These are phyloP conservation scores for Chlorella sorokiniana DNA, from an alignment of 139 green algal genomes.

Conservation along the genomic window DNA sequence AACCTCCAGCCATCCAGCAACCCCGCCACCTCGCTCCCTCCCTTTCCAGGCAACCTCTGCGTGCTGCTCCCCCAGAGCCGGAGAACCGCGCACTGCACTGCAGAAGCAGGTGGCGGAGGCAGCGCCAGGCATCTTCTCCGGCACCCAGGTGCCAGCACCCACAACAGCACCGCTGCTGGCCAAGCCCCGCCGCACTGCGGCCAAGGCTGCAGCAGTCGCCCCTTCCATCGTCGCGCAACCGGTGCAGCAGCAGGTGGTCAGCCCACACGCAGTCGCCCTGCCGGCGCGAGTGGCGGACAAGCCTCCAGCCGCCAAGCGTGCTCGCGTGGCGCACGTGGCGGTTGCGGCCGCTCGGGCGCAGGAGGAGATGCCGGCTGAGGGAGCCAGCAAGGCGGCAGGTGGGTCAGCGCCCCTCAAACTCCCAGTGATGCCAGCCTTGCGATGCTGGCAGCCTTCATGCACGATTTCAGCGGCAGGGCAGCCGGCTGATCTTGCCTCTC, in stretches of 20 bases:
- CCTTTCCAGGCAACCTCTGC: slow-evolving; percentile 19
- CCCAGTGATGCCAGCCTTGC: neutral
- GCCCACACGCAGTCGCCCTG: neutral
- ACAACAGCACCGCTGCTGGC: neutral
- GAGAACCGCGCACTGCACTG: neutral
- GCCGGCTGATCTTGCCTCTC: too few relatives aligned
- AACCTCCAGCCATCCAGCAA: neutral
- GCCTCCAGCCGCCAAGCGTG: slow-evolving; percentile 4
- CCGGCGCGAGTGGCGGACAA: neutral
- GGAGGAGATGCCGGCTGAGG: slow-evolving; percentile 20
- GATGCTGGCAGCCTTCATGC: too few relatives aligned
- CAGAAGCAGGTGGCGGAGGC: neutral
- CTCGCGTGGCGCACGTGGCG: neutral
- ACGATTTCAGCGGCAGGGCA: neutral
- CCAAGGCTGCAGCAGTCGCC: neutral
- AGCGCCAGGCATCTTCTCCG: slow-evolving; percentile 3
- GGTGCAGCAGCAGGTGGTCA: neutral
- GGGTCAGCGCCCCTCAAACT: neutral
- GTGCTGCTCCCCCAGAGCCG: neutral
- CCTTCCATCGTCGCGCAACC: neutral
- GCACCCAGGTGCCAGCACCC: neutral
- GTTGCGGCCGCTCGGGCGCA: neutral
- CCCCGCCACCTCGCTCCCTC: neutral
- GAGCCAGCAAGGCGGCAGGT: slow-evolving; percentile 17
- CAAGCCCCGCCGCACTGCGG: neutral